Evolutionary conservation across 768 basidiomycete species (phyloP).

Genomic region (Dacryopinax spathularia): DNA sequence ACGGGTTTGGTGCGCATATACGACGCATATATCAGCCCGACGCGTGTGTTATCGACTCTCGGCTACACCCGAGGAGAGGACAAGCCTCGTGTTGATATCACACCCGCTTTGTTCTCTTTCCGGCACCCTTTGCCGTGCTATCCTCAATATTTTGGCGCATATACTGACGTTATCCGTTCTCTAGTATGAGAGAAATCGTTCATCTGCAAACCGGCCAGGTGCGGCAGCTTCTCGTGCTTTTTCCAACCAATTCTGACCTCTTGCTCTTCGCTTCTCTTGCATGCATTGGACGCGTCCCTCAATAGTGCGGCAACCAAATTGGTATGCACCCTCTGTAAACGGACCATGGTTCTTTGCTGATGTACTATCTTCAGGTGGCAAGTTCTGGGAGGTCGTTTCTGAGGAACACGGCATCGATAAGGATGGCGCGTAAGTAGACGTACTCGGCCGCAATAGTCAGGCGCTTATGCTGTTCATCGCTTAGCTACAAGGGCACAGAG

Average conservation of each 20-base stretch:
- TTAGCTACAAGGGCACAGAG: constrained; percentile 71
- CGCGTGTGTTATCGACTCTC: background rate
- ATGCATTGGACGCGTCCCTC: background rate
- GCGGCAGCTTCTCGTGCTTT: constrained; percentile 16
- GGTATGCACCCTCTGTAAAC: constrained; percentile 42
- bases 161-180: background rate
- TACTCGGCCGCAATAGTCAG: background rate
- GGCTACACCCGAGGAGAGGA: background rate
- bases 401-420: constrained; percentile 94
- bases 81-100: background rate
- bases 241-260: background rate
- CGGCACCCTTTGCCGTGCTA: background rate
- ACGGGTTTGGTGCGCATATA: background rate
- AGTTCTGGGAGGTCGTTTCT: constrained; percentile 96
- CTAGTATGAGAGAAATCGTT: constrained; percentile 97
- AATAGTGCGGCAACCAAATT: constrained; percentile 96
- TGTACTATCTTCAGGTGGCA: constrained; percentile 46
- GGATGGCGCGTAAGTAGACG: constrained; percentile 47
- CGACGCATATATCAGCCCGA: background rate
- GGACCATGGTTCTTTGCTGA: background rate
- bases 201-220: constrained; percentile 99
- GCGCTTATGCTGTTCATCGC: background rate
- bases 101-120: background rate
- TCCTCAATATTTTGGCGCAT: background rate
- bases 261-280: constrained; percentile 1